phyloP scores from a whole-genome alignment of 345 rosid genomes.

The Hibiscus tridactylites region DNA sequence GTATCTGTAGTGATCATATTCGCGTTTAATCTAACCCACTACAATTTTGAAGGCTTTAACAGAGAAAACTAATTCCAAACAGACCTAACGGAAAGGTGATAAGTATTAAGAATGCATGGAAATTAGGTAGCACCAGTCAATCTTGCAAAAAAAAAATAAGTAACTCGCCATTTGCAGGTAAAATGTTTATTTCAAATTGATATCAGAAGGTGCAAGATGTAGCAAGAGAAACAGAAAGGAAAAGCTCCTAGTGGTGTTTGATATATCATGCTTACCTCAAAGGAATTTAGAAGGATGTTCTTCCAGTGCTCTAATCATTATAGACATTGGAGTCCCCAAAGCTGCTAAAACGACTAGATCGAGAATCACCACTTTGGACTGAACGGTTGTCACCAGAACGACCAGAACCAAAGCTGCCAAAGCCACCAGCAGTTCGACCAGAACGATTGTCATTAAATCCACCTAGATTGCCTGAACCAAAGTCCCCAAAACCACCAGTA shows the following conservation, averaged over 20 bases:
- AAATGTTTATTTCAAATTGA: neutral
- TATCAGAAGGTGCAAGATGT: neutral
- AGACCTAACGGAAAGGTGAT: neutral
- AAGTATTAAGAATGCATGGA: neutral
- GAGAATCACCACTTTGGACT: neutral
- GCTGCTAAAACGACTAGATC: neutral
- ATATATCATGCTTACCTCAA: neutral
- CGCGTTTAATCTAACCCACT: neutral
- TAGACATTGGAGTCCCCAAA: neutral
- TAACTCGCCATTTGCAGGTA: neutral
- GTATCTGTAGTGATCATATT: neutral
- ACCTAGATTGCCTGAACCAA: slow-evolving; percentile 1
- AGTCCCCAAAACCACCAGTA: neutral
- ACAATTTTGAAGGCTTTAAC: neutral
- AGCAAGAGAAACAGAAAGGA: neutral
- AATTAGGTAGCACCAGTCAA: neutral
- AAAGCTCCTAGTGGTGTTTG: neutral
- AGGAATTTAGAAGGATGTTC: neutral
- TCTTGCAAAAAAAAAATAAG: neutral
- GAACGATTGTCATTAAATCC: neutral
- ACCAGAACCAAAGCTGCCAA: neutral
- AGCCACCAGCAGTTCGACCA: neutral
- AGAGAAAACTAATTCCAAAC: neutral
- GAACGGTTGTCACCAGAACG: slow-evolving; percentile 14
- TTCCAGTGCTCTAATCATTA: neutral